These are phyloP conservation scores for Trichoderma virens DNA, from an alignment of 495 filamentous ascomycete genomes.

Conservation along the genomic window DNA sequence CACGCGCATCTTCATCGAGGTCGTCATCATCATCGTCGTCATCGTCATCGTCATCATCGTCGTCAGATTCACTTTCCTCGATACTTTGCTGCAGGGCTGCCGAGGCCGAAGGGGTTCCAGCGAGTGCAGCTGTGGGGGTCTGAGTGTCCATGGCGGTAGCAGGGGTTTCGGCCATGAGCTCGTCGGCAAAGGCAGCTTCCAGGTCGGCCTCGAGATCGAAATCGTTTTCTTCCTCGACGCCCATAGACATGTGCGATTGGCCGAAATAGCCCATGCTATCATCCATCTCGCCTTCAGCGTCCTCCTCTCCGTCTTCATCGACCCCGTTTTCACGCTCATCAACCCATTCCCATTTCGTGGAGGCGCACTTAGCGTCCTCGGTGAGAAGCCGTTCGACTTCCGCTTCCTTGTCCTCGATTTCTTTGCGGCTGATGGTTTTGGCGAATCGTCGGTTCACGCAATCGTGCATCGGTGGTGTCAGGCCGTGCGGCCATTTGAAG, in stretches of 20 bases:
- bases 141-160: slow-evolving; percentile 26
- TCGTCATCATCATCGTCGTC: slow-evolving; percentile 41
- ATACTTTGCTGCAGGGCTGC: slow-evolving; percentile 36
- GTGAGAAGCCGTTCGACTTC: slow-evolving; percentile 70
- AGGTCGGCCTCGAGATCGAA: slow-evolving; percentile 33
- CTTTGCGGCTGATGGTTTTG: slow-evolving; percentile 69
- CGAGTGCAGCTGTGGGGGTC: slow-evolving; percentile 26
- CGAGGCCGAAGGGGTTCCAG: slow-evolving; percentile 24
- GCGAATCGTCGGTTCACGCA: slow-evolving; percentile 80
- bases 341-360: slow-evolving; percentile 52
- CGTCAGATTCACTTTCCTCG: slow-evolving; percentile 38
- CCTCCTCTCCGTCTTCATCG: slow-evolving; percentile 43
- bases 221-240: slow-evolving; percentile 26
- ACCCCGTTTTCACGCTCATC: slow-evolving; percentile 52
- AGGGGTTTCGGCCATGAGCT: slow-evolving; percentile 25
- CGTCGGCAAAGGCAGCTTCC: slow-evolving; percentile 29
- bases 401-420: slow-evolving; percentile 82
- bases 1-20: slow-evolving; percentile 38
- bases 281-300: slow-evolving; percentile 39
- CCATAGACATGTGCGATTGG: slow-evolving; percentile 13
- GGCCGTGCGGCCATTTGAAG: slow-evolving; percentile 80
- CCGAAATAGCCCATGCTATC: slow-evolving; percentile 29
- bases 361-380: slow-evolving; percentile 54
- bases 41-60: slow-evolving; percentile 44
- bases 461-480: slow-evolving; percentile 86